These are phyloP conservation scores for Bocquillonia castaneifolia DNA, from an alignment of 441 rosid genomes.

Conservation along the genomic window DNA sequence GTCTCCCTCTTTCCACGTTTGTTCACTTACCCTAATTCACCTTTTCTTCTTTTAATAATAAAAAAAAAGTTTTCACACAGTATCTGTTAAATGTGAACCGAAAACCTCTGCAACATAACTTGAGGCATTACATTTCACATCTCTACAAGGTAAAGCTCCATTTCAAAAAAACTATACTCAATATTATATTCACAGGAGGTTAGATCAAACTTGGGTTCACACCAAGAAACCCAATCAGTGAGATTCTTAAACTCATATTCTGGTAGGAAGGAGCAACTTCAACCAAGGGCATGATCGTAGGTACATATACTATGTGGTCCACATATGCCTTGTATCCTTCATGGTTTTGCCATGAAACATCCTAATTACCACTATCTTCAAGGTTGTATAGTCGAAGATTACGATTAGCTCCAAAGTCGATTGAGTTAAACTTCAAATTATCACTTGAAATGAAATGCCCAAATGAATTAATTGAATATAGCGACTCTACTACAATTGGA, in stretches of 20 bases:
- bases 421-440: neutral
- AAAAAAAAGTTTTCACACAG: no score
- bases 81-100: no score
- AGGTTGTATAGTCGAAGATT: constrained; percentile 15
- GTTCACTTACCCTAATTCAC: no score
- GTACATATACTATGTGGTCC: constrained; percentile 23
- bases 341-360: constrained; percentile 23
- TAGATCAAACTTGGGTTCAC: constrained; percentile 15
- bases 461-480: neutral
- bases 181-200: neutral
- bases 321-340: constrained; percentile 22
- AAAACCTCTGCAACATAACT: no score
- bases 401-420: neutral
- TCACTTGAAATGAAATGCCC: constrained; percentile 8
- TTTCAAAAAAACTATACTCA: neutral
- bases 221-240: constrained; percentile 25
- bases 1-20: no score
- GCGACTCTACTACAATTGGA: neutral
- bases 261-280: constrained; percentile 24
- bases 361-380: neutral
- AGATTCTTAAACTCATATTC: constrained; percentile 13
- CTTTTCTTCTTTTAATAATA: no score
- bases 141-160: no score
- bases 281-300: constrained; percentile 13
- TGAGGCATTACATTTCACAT: no score